These are phyloP conservation scores for Sporisorium exsertum DNA, from an alignment of 1,284 basidiomycete genomes.

Conservation along the genomic window DNA sequence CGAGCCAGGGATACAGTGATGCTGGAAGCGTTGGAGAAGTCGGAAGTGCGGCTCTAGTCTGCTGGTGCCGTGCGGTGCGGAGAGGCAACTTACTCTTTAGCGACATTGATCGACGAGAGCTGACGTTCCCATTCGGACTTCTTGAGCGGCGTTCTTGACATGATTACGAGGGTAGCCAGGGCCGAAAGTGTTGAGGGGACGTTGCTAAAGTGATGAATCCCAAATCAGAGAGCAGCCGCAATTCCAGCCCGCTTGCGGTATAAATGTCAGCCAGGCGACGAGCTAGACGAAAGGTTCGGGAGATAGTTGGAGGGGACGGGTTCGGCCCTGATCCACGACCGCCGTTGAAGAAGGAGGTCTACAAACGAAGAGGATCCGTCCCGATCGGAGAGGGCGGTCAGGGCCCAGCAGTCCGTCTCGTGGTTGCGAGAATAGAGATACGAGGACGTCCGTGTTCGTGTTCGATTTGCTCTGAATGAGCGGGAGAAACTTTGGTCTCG, in stretches of 20 bases:
- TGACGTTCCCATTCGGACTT: conserved; percentile 72
- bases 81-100: conserved; percentile 72
- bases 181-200: background rate
- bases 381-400: conserved; percentile 20
- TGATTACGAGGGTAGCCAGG: background rate
- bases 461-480: background rate
- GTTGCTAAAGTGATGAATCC: background rate
- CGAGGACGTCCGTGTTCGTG: background rate
- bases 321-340: background rate
- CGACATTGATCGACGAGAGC: conserved; percentile 71
- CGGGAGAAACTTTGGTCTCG: conserved; percentile 19
- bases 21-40: conserved; percentile 1
- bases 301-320: background rate
- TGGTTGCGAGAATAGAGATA: conserved; percentile 11
- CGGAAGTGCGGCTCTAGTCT: background rate
- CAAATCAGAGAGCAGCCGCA: background rate
- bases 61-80: conserved; percentile 19
- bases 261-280: background rate
- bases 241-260: conserved; percentile 2
- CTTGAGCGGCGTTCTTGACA: conserved; percentile 46
- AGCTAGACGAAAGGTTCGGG: background rate
- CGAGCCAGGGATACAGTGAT: conserved; percentile 9
- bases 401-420: conserved; percentile 12
- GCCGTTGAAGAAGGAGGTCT: background rate
- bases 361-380: conserved; percentile 12